Base-by-base conservation (phyloP, 768 basidiomycete species). In the Nevesoporus exiguus region DNA sequence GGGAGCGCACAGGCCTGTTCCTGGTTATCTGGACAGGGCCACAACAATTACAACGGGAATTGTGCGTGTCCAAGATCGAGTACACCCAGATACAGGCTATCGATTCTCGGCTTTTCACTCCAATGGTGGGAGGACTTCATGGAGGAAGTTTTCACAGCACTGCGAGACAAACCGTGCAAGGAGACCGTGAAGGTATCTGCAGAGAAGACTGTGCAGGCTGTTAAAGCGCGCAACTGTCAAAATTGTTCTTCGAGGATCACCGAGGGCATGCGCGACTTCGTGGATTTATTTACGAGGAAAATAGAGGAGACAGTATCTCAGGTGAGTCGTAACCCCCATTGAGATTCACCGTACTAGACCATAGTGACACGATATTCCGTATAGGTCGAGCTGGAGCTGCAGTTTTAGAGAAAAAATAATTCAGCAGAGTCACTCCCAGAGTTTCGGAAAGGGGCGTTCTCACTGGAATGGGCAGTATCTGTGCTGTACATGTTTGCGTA, bases 91-190 rank as follows among this genome's bases (percentile, higher is more conserved):
- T 53, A 54, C 13, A 33, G n/a, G n/a, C n/a, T 31, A 11, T 14
- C 6, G n/a, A 5, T 49, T 6, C 58, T 57, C 15, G 2, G 11
- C 9, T 0, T 0, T 5, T 17, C 51, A n/a, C 39, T 49, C n/a
- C 25, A 54, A 14, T 66, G 63, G 67, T 68, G 67, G 67, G 53
- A 58, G 3, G 34, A 52, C 15, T 68, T 50, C 9, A 41, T 50
- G 49, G 19, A 41, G 29, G 40, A 31, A 31, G 13, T 10, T 1
- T 50, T 50, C 15, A 17, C 15, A 1, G 30, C 4, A 22, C 39
- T 50, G 15, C 39, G 21, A 24, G 49, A 50, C 21, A 50, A 31
- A 15, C 40, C 49, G 9, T 41, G 49, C 40, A 33, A 24, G 1
- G 49, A 9, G 5, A 41, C 49, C 15, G 40, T 41, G 10, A 0